Percentiles rank a stretch among this genome's conserved stretches.
Evolutionary conservation across 208 protist genomes (phyloP).

Genomic region (Trypanosoma rangeli): DNA sequence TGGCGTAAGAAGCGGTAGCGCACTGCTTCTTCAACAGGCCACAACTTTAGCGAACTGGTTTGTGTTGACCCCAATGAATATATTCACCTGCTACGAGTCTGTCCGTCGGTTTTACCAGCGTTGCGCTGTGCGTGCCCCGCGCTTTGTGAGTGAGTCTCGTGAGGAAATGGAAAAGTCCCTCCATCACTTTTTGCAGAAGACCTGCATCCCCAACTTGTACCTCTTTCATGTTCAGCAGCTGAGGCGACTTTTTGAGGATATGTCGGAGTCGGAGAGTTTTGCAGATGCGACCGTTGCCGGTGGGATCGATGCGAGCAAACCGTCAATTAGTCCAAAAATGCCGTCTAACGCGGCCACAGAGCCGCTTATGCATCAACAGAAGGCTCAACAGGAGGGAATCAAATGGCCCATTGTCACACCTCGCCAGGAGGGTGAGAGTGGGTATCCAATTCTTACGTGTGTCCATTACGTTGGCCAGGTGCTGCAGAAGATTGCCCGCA

Average conservation of each 20-base stretch:
- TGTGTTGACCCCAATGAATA: conserved; percentile 85
- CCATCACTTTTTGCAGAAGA: conserved; percentile 55
- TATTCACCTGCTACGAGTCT: conserved; percentile 81
- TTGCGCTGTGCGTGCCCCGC: conserved; percentile 54
- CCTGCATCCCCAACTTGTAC: conserved; percentile 67
- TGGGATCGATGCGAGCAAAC: background rate
- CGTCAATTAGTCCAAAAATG: background rate
- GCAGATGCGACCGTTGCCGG: conserved; percentile 11
- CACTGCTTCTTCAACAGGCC: conserved; percentile 39
- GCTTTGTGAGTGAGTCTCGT: conserved; percentile 31
- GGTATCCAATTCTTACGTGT: conserved; percentile 64
- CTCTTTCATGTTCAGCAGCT: conserved; percentile 74
- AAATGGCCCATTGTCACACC: conserved; percentile 65
- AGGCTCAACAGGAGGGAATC: conserved; percentile 14
- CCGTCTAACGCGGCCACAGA: background rate
- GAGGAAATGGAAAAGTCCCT: conserved; percentile 77
- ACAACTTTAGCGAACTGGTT: conserved; percentile 75
- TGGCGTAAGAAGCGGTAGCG: background rate
- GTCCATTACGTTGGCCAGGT: conserved; percentile 80
- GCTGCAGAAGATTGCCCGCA: conserved; percentile 57
- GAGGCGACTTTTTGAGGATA: conserved; percentile 48
- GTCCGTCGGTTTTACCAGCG: conserved; percentile 60
- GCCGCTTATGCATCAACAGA: conserved; percentile 12
- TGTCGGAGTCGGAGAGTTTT: conserved; percentile 33
- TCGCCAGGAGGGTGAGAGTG: conserved; percentile 6